These are phyloP conservation scores for Malus sieversii DNA, from an alignment of 306 rosid genomes.

Conservation along the genomic window DNA sequence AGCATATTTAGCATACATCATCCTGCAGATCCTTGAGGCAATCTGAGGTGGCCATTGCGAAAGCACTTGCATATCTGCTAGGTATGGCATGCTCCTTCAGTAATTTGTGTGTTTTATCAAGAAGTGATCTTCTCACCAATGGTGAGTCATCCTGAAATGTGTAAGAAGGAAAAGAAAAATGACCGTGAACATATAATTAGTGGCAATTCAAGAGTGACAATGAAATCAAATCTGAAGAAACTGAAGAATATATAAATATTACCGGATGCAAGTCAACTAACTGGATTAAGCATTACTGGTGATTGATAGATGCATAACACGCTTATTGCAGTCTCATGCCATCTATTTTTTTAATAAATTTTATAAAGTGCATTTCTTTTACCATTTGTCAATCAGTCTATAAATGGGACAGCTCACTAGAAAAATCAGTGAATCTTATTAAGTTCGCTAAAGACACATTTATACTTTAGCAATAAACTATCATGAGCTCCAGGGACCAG, in stretches of 20 bases:
- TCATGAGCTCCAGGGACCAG: neutral
- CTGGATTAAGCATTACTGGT: neutral
- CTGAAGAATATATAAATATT: neutral
- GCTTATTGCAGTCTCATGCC: neutral
- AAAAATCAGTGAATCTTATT: neutral
- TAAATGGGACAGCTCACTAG: neutral
- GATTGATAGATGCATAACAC: neutral
- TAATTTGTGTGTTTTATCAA: slow-evolving; percentile 54
- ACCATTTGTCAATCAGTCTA: neutral
- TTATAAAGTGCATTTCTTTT: neutral
- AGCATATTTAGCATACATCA: slow-evolving; percentile 39
- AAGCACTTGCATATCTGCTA: slow-evolving; percentile 77
- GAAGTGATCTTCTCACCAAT: slow-evolving; percentile 53
- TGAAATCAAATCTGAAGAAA: neutral
- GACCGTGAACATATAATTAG: neutral
- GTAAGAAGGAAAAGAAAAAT: slow-evolving; percentile 7
- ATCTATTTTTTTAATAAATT: neutral
- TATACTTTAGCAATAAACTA: neutral
- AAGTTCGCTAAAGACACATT: neutral
- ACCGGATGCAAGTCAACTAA: neutral
- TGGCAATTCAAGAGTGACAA: neutral
- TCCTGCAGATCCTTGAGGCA: slow-evolving; percentile 42
- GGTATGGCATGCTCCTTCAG: slow-evolving; percentile 74
- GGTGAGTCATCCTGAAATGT: slow-evolving; percentile 58
- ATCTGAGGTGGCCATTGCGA: slow-evolving; percentile 57